Evolutionary conservation across 192 early-diverging fungal genomes (phyloP), one percentile per base, ranked within the genome.

Genomic region (Dispira simplex): DNA sequence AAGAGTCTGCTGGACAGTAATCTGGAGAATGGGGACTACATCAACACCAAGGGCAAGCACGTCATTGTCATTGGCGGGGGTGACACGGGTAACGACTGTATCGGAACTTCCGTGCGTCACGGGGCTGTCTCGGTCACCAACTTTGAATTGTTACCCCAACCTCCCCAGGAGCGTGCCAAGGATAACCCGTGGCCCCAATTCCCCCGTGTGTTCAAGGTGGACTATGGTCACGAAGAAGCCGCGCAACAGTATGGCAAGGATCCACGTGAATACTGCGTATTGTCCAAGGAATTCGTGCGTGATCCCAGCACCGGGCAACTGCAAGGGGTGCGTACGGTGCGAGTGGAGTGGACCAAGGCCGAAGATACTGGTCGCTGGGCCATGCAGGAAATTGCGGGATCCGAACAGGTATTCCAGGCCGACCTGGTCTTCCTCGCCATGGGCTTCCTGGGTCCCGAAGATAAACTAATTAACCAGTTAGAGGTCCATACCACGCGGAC

Each of bases 111-210:
- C 12, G 75, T 95, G 32, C 87, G 95, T 58, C 91, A 95, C 63
- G 92, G 96, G 47, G 92, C 92, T 16, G 83, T 81, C 63, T 86
- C 82, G 55, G 83, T 99, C 18, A 80, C 87, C 65, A 97, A 97
- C 81, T 99, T 99, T 85, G 96, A 99, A 72, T 83, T 99, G 63
- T 76, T 99, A 32, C 96, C 96, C 4, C 87, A 89, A 71, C 94
- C 96, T 49, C 90, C 96, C n/a, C 70, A 66, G 0, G 71, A 70
- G 46, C 88, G 96, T 66, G 89, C 84, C 54, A 67, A 64, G 51
- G 92, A 95, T 69, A 99, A 97, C 82, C 96, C 94, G 56, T 99
- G 96, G 96, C 96, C 96, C 23, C 86, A 92, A 71, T 99, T 86
- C 80, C 92, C 96, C 46, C 86, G 92, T 58, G 87, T 93, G 16